phyloP scores from a whole-genome alignment of 352 stramenopile species.

The Salisapilia sapeloensis region DNA sequence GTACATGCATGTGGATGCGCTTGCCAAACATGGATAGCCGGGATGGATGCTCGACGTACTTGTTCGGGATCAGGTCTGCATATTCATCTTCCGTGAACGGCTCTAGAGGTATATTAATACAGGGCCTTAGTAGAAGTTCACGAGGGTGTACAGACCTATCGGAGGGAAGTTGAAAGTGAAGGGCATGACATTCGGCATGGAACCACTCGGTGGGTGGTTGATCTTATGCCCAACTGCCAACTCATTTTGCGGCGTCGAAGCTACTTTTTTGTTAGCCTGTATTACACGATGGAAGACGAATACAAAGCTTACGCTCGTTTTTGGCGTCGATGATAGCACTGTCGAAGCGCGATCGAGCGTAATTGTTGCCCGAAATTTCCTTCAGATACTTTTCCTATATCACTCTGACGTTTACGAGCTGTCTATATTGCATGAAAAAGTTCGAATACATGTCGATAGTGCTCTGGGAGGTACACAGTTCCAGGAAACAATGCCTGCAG shows the following conservation, averaged over 20 bases:
- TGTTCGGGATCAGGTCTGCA: constrained; percentile 64
- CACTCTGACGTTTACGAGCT: background rate
- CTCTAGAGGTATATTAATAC: constrained; percentile 9
- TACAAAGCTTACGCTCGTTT: constrained; percentile 28
- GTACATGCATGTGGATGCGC: constrained; percentile 68
- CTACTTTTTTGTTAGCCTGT: constrained; percentile 6
- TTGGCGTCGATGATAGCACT: constrained; percentile 78
- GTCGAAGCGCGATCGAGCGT: constrained; percentile 65
- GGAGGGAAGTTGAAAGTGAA: constrained; percentile 72
- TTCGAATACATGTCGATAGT: constrained; percentile 79
- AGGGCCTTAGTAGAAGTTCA: background rate
- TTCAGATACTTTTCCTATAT: constrained; percentile 26
- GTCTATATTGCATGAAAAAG: background rate
- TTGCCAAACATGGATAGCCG: constrained; percentile 74
- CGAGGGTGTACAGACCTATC: constrained; percentile 13
- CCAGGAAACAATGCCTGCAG: constrained; percentile 52
- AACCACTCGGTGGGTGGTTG: constrained; percentile 58
- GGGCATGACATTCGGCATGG: constrained; percentile 56
- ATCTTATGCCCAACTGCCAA: constrained; percentile 74
- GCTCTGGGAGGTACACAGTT: constrained; percentile 67
- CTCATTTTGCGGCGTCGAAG: constrained; percentile 33
- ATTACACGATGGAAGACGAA: background rate
- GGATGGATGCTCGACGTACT: constrained; percentile 62
- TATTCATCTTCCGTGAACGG: constrained; percentile 43
- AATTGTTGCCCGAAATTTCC: constrained; percentile 62